phyloP scores from a whole-genome alignment of 176 grass and related monocot species.

The Alopecurus myosuroides region DNA sequence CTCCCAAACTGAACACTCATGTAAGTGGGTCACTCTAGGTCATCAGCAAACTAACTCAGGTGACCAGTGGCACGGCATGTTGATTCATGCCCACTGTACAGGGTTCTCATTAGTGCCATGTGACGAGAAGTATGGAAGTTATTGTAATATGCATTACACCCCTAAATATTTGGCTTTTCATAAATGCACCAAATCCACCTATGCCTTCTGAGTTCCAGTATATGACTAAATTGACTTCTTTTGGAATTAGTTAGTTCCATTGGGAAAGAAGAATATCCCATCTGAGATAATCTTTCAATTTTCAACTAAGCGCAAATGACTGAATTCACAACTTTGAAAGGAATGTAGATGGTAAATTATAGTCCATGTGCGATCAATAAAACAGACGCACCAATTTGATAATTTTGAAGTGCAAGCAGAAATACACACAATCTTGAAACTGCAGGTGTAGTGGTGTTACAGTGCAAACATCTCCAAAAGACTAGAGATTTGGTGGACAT shows the following conservation, averaged over 20 bases:
- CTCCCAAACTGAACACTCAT: not conserved
- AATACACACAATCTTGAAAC: not conserved
- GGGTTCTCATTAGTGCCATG: not conserved
- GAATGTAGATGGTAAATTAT: conserved; percentile 1
- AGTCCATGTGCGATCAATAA: not conserved
- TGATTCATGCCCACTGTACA: not conserved
- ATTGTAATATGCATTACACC: not conserved
- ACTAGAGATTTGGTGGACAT: not conserved
- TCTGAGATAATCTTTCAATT: too few species aligned
- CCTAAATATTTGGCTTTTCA: not conserved
- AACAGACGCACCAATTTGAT: not conserved
- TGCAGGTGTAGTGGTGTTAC: not conserved
- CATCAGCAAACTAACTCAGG: not conserved
- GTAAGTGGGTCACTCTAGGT: not conserved
- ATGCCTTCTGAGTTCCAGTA: not conserved
- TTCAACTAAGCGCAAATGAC: too few species aligned
- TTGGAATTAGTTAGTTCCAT: too few species aligned
- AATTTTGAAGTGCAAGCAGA: not conserved
- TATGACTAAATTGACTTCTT: conserved; percentile 1
- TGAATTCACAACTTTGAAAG: not conserved
- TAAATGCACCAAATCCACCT: conserved; percentile 1
- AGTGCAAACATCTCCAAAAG: conserved; percentile 4
- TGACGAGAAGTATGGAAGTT: not conserved
- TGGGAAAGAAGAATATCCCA: too few species aligned
- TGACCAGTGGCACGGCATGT: not conserved